Base-by-base conservation (phyloP, 1,284 basidiomycete genomes). In the Cystobasidium sp. region DNA sequence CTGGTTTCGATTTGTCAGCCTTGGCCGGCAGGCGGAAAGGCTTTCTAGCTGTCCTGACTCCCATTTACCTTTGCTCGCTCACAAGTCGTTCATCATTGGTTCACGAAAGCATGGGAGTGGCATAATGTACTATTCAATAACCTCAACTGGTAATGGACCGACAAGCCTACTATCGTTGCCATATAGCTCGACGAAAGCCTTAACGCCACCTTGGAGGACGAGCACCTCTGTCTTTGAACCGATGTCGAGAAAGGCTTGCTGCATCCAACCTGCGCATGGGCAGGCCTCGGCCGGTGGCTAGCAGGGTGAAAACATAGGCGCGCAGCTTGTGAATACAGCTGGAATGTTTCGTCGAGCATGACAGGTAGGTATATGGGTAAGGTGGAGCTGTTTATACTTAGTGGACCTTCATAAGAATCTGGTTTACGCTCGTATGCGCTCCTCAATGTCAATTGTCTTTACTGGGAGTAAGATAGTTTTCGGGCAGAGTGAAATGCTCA, bases 111-210 rank as follows among this genome's bases (percentile, higher is more conserved):
- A 61, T 4, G 31, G 6, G 58, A 61, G 8, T 39, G 31, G 22
- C 22, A 41, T 44, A 39, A 61, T 61, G 58, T 6, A 89, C 69
- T 93, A 86, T 67, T 91, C 86, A 52, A 91, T 86, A 76, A 94
- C 92, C 75, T 94, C 93, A 56, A 87, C 84, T 22, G 86, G 84
- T 65, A 97, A 83, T 71, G 85, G 87, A 46, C 93, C 90, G 53
- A 94, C 82, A 18, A 89, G 83, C 10, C 81, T 41, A 39, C 46
- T 46, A 24, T 52, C 65, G 49, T 67, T 24, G n/a, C 51, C 51
- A 52, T 52, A 67, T 39, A 24, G 20, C 51, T 37, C 65, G 31
- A 67, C 51, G 49, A 67, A 67, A 47, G 22, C 65, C 39, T 67
- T 67, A 39, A 53, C 51, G 18, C 65, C 65, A 39, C 65, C 65